Conservation (phyloP, 2,329 filamentous ascomycete species). For the Beauveria sp. region DNA sequence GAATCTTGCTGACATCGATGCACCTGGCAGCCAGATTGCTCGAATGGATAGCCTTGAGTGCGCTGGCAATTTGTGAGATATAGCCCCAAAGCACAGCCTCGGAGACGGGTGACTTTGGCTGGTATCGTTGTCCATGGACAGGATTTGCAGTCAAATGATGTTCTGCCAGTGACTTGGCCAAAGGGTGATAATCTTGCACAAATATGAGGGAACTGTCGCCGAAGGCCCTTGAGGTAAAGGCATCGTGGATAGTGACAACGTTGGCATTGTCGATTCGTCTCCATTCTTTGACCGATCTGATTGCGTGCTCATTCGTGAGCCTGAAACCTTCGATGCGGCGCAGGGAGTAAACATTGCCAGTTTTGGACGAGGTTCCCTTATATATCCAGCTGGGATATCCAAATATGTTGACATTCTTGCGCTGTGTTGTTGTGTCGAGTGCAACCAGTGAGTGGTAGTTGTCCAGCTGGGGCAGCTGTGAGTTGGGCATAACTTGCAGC, state of each 20-base stretch:
- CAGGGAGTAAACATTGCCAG: slow-evolving; percentile 81
- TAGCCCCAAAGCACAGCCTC: slow-evolving; percentile 87
- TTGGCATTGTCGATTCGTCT: slow-evolving; percentile 74
- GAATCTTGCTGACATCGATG: slow-evolving; percentile 79
- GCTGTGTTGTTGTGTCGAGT: slow-evolving; percentile 70
- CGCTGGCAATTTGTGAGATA: slow-evolving; percentile 83
- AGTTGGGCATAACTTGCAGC: slow-evolving; percentile 72
- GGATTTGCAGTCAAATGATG: slow-evolving; percentile 53
- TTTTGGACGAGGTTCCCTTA: slow-evolving; percentile 84
- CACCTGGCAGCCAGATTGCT: slow-evolving; percentile 76
- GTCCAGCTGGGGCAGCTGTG: slow-evolving; percentile 71
- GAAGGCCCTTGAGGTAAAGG: slow-evolving; percentile 88
- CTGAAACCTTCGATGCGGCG: slow-evolving; percentile 84
- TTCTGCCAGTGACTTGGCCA: slow-evolving; percentile 83
- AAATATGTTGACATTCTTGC: slow-evolving; percentile 72
- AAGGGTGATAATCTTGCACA: slow-evolving; percentile 86
- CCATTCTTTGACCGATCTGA: slow-evolving; percentile 82
- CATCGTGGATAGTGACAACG: slow-evolving; percentile 81
- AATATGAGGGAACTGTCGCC: slow-evolving; percentile 92
- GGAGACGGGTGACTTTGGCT: slow-evolving; percentile 41
- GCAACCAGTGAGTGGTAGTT: slow-evolving; percentile 90
- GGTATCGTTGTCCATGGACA: slow-evolving; percentile 37
- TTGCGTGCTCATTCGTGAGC: slow-evolving; percentile 81
- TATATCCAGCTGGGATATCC: slow-evolving; percentile 92
- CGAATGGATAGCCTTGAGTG: slow-evolving; percentile 76